Conservation (phyloP, 2,329 filamentous ascomycete species). For the Ceratocystis huliohia region DNA sequence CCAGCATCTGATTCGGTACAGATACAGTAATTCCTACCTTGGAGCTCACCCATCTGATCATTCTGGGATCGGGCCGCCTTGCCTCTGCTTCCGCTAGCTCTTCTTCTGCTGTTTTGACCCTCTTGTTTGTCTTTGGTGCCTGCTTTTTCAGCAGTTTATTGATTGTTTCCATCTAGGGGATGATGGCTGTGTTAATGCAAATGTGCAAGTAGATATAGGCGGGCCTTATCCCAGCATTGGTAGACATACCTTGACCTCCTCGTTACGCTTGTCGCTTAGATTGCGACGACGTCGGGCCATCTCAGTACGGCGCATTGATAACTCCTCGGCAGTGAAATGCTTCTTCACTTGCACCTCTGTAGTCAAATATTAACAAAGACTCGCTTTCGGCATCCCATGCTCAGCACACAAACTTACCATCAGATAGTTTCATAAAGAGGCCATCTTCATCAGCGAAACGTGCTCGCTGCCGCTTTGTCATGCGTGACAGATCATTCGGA, state of each 20-base stretch:
- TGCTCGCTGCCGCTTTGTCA: slow-evolving; percentile 49
- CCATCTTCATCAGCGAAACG: slow-evolving; percentile 43
- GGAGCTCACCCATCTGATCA: slow-evolving; percentile 59
- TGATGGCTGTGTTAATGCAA: not conserved
- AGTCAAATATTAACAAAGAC: not conserved
- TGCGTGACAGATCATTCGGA: slow-evolving; percentile 44
- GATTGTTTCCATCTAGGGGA: slow-evolving; percentile 67
- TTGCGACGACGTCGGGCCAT: slow-evolving; percentile 50
- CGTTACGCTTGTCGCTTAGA: slow-evolving; percentile 51
- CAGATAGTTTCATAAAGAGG: slow-evolving; percentile 44
- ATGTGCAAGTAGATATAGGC: not conserved
- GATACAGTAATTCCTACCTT: slow-evolving; percentile 50
- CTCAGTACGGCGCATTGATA: slow-evolving; percentile 49
- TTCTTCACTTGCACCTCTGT: slow-evolving; percentile 53
- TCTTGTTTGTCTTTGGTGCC: slow-evolving; percentile 58
- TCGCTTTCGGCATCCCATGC: not conserved
- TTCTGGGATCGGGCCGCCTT: slow-evolving; percentile 45
- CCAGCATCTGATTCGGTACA: slow-evolving; percentile 56
- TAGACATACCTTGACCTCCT: slow-evolving; percentile 45
- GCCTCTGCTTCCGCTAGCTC: slow-evolving; percentile 36
- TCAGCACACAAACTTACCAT: slow-evolving; percentile 33
- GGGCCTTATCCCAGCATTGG: not conserved
- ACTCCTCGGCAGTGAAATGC: slow-evolving; percentile 47
- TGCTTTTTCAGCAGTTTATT: slow-evolving; percentile 82
- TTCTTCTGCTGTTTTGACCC: slow-evolving; percentile 31